Evolutionary conservation across 768 basidiomycete species (phyloP).

Genomic region (Rhizopogon vesiculosus): DNA sequence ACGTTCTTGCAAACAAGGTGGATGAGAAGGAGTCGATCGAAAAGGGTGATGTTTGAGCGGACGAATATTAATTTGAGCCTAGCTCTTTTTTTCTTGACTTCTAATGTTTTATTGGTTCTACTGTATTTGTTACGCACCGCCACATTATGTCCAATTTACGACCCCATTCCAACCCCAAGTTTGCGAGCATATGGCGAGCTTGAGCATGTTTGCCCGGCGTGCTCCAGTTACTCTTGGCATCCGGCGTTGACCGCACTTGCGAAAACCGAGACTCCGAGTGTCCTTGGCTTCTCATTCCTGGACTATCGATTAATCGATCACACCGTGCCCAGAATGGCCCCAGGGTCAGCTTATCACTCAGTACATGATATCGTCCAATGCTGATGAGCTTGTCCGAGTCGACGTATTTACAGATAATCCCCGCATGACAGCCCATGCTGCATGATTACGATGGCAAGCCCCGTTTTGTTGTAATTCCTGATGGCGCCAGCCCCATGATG

Average conservation of each 20-base stretch:
- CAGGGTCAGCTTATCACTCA: too few species aligned
- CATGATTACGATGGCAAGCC: not conserved
- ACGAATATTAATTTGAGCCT: not conserved
- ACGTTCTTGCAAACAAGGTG: slow-evolving; percentile 31
- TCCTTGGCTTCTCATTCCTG: too few species aligned
- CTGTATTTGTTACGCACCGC: slow-evolving; percentile 1
- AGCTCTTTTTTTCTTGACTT: not conserved
- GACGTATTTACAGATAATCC: not conserved
- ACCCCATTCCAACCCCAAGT: too few species aligned
- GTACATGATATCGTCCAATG: too few species aligned
- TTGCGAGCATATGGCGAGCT: too few species aligned
- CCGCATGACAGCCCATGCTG: not conserved
- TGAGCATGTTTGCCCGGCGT: too few species aligned
- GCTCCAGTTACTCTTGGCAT: not conserved
- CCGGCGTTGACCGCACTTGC: not conserved
- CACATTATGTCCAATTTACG: not conserved
- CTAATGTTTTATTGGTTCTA: not conserved
- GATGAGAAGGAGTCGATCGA: slow-evolving; percentile 9
- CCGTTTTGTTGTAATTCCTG: not conserved
- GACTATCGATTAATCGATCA: too few species aligned
- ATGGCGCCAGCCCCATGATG: too few species aligned
- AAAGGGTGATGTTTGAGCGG: not conserved
- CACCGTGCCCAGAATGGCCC: not conserved
- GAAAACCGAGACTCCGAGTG: not conserved
- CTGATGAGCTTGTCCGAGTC: too few species aligned